Evolutionary conservation across 192 early-diverging fungal species (phyloP), one percentile per base, ranked within the genome.

Genomic region (Pilaira anomala): DNA sequence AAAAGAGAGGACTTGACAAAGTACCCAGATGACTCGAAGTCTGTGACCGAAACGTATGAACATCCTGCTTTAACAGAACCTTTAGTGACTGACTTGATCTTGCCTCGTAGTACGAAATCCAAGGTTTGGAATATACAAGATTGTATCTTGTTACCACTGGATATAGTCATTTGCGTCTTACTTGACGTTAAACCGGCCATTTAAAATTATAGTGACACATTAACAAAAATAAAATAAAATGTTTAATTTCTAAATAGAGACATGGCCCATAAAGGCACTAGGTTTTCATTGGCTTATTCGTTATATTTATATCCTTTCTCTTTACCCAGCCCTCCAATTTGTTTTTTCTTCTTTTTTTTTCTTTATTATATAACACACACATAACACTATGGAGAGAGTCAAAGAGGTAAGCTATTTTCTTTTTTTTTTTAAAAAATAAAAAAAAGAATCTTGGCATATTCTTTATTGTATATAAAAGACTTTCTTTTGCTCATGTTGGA

Each of bases 321-420:
- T 19, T 19, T 46, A 46, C 44, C 56, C 40, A 40, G 33, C 14
- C 14, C 36, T n/a, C 2, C n/a, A n/a, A n/a, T 42, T 59, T 67
- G 39, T 25, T 67, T 60, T 60, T 67, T 12, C 1, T 29, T 26
- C 45, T 44, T 53, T 59, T 51, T 60, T 30, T 21, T 71, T 58
- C 30, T 29, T 39, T 51, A 29, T 53, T 54, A 19, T 39, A 50
- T 56, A 30, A 30, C 0, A 52, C 45, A 40, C 24, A 56, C 33
- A 42, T 3, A 19, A 49, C 29, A 70, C 24, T 52, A 86, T 86
- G 85, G 85, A 86, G 28, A 86, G 81, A 48, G 69, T 83, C 71
- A 82, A 82, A 62, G 83, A 82, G 68, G 85, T 84, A 82, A 72
- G 72, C 50, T 21, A 26, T 28, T 59, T 60, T 33, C 26, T 60